A percentile compares a stretch with the other conserved stretches of the same genome.
Evolutionary conservation across 305 asterid species (phyloP).

Genomic region (Fraxinus sp.): DNA sequence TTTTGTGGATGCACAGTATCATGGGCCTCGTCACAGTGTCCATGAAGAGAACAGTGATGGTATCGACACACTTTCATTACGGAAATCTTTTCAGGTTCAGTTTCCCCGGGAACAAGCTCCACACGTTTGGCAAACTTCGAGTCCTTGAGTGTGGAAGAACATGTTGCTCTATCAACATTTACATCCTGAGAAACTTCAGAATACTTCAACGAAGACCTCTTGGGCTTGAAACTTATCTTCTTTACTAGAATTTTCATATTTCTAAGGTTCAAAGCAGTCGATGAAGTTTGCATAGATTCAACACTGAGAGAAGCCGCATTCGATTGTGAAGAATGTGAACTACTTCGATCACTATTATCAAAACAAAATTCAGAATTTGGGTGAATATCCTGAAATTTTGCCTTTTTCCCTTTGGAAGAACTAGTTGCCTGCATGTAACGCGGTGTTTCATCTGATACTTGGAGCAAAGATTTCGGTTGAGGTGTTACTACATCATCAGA

Average conservation of each 20-base stretch:
- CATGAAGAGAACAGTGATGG: conserved; percentile 86
- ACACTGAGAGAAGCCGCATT: conserved; percentile 14
- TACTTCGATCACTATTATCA: conserved; percentile 35
- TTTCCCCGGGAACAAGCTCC: conserved; percentile 36
- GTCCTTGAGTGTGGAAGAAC: conserved; percentile 71
- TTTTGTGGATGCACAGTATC: conserved; percentile 39
- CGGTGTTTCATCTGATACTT: conserved; percentile 39
- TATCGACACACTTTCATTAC: conserved; percentile 62
- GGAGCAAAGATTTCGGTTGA: conserved; percentile 23
- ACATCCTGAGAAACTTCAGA: conserved; percentile 36
- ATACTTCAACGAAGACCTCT: conserved; percentile 28
- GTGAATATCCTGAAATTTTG: conserved; percentile 29
- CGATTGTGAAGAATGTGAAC: conserved; percentile 18
- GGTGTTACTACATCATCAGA: conserved; percentile 30
- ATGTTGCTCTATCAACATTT: conserved; percentile 55
- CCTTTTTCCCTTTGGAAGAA: conserved; percentile 46
- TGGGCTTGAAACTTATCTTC: conserved; percentile 62
- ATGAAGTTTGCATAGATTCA: conserved; percentile 25
- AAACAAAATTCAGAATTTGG: conserved; percentile 37
- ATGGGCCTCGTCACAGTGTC: conserved; percentile 45
- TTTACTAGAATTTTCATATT: conserved; percentile 49
- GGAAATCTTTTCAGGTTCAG: conserved; percentile 37
- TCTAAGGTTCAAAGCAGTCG: conserved; percentile 49
- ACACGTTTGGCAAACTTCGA: conserved; percentile 50
- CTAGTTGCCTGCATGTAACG: conserved; percentile 45